Conservation (phyloP, 2,329 filamentous ascomycete species). For the Harringtonia lauricola region DNA sequence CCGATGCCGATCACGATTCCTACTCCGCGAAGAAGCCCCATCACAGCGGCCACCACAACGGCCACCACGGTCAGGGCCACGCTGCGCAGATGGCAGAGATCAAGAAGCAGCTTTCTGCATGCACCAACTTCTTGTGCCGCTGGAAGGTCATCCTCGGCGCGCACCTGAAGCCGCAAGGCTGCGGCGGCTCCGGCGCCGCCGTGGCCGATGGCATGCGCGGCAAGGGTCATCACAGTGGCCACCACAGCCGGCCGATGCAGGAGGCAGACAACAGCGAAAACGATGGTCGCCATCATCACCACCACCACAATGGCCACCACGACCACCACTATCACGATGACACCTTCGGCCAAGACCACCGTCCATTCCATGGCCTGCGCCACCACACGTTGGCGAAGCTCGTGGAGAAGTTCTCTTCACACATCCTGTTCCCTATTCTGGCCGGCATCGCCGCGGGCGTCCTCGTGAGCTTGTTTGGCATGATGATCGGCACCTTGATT, state of each 20-base stretch:
- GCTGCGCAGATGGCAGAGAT: not conserved
- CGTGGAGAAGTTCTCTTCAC: slow-evolving; percentile 44
- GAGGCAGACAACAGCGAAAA: not conserved
- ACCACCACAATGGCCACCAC: slow-evolving; percentile 11
- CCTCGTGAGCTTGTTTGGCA: slow-evolving; percentile 54
- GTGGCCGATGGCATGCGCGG: no score
- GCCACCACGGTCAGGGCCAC: not conserved
- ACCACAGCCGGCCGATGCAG: slow-evolving; percentile 1
- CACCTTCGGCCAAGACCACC: slow-evolving; percentile 8
- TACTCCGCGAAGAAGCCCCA: not conserved
- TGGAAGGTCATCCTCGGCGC: slow-evolving; percentile 39
- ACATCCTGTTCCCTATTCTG: slow-evolving; percentile 56
- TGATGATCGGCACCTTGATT: slow-evolving; percentile 52
- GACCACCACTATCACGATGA: slow-evolving; percentile 14
- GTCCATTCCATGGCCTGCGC: slow-evolving; percentile 11
- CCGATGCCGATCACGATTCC: not conserved
- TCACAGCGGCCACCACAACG: not conserved
- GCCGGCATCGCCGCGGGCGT: slow-evolving; percentile 60
- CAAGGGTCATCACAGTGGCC: not conserved
- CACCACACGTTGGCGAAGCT: slow-evolving; percentile 33
- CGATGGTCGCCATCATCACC: not conserved
- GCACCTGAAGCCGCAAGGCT: slow-evolving; percentile 28
- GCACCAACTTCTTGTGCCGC: slow-evolving; percentile 40
- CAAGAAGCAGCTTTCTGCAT: slow-evolving; percentile 20
- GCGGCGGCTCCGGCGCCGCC: slow-evolving; percentile 19